Conservation (phyloP, 305 asterid species). For the Caryopteris hybrid region DNA sequence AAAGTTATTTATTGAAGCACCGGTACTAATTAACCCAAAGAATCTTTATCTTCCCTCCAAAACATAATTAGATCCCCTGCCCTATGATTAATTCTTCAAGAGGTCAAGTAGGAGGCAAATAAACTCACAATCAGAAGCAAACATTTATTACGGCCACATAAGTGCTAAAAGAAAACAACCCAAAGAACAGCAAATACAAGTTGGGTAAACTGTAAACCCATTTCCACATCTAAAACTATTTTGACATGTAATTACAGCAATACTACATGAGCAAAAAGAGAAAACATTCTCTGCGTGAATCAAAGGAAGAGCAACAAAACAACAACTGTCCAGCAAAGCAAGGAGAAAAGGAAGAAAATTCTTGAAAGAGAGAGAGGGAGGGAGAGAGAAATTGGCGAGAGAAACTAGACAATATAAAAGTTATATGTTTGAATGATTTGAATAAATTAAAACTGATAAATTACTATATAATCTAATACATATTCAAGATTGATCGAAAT, state of each 20-base stretch:
- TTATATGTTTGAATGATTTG: not conserved
- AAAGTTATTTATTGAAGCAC: slow-evolving; percentile 24
- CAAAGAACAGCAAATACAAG: not conserved
- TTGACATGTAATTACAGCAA: not conserved
- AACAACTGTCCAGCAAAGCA: not conserved
- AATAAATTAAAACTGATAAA: not conserved
- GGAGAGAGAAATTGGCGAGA: not conserved
- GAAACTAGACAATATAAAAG: not conserved
- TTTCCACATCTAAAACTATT: slow-evolving; percentile 6
- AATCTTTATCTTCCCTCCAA: slow-evolving; percentile 5
- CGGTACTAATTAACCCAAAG: slow-evolving; percentile 9
- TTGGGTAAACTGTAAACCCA: slow-evolving; percentile 6
- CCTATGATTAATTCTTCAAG: slow-evolving; percentile 7
- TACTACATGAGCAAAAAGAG: not conserved
- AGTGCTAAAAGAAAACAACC: slow-evolving; percentile 1
- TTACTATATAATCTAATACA: slow-evolving; percentile 2
- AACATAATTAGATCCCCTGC: slow-evolving; percentile 2
- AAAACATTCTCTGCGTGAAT: slow-evolving; percentile 1
- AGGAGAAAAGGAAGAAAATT: not conserved
- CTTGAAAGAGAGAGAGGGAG: no score
- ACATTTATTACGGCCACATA: slow-evolving; percentile 2
- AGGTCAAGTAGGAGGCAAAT: slow-evolving; percentile 10
- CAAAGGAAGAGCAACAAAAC: not conserved
- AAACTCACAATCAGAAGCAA: not conserved
- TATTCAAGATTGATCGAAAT: slow-evolving; percentile 2